These are phyloP conservation scores for Hypsizygus marmoreus DNA, from an alignment of 768 basidiomycete species.

Conservation along the genomic window DNA sequence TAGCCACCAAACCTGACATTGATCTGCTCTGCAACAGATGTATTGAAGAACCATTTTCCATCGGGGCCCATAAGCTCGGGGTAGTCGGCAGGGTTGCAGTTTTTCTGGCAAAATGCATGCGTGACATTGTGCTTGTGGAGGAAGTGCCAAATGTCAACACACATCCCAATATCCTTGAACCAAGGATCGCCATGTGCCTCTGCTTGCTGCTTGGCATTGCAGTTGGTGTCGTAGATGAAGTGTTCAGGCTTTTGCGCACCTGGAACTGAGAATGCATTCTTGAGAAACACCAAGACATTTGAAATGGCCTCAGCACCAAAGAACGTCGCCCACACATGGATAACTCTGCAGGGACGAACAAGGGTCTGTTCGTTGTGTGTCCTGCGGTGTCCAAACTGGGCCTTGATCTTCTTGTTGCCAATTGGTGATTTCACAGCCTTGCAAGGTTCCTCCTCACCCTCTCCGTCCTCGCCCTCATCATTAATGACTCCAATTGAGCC, in stretches of 20 bases:
- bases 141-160: conserved; percentile 40
- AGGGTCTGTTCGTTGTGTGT: conserved; percentile 37
- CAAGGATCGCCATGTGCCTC: conserved; percentile 8
- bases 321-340: conserved; percentile 30
- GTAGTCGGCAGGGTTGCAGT: conserved; percentile 36
- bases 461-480: too few relatives aligned
- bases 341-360: conserved; percentile 35
- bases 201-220: background rate
- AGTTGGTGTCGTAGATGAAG: conserved; percentile 31
- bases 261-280: conserved; percentile 25
- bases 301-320: conserved; percentile 27
- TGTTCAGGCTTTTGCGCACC: conserved; percentile 9
- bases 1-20: conserved; percentile 47
- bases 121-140: conserved; percentile 31
- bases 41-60: conserved; percentile 41
- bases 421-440: background rate
- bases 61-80: conserved; percentile 32
- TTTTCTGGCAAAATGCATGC: conserved; percentile 21
- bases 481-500: too few relatives aligned
- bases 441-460: background rate
- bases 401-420: conserved; percentile 17
- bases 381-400: conserved; percentile 27
- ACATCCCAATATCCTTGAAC: conserved; percentile 23
- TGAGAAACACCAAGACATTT: conserved; percentile 16
- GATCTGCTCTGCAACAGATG: conserved; percentile 38